Evolutionary conservation across 1,284 basidiomycete genomes (phyloP).

Genomic region (Ustilago bromivora): DNA sequence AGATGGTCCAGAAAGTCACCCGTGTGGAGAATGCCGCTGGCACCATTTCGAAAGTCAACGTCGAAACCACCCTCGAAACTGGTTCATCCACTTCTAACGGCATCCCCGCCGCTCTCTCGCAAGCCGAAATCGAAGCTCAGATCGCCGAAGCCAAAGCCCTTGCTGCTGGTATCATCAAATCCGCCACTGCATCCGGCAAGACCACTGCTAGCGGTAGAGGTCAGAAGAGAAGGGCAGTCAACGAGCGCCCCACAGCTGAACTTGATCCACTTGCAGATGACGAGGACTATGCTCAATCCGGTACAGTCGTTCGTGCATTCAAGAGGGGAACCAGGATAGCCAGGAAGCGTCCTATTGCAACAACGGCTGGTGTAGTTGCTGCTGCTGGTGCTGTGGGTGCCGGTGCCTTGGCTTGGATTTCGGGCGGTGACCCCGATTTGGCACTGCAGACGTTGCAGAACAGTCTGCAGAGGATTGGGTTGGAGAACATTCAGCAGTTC

Average conservation of each 20-base stretch:
- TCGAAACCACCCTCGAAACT: slow-evolving; percentile 47
- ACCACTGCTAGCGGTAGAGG: slow-evolving; percentile 16
- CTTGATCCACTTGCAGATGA: slow-evolving; percentile 51
- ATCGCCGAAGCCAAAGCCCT: slow-evolving; percentile 61
- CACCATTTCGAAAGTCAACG: slow-evolving; percentile 41
- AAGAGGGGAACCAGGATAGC: slow-evolving; percentile 50
- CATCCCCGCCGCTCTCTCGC: slow-evolving; percentile 43
- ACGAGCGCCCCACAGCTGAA: slow-evolving; percentile 55
- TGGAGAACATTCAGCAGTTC: slow-evolving; percentile 39
- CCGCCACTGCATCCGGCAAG: slow-evolving; percentile 24
- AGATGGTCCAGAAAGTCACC: slow-evolving; percentile 43
- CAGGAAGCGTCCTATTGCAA: slow-evolving; percentile 57
- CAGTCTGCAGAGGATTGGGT: slow-evolving; percentile 57
- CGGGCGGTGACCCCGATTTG: slow-evolving; percentile 57
- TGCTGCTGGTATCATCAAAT: slow-evolving; percentile 57
- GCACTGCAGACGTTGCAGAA: slow-evolving; percentile 58
- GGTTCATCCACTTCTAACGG: slow-evolving; percentile 21
- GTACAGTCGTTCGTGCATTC: slow-evolving; percentile 50
- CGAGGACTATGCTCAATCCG: slow-evolving; percentile 49
- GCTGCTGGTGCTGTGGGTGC: slow-evolving; percentile 64
- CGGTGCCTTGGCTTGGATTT: slow-evolving; percentile 63
- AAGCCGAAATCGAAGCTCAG: slow-evolving; percentile 64
- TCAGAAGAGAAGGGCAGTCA: slow-evolving; percentile 61
- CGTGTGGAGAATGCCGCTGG: slow-evolving; percentile 43
- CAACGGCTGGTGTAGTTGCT: slow-evolving; percentile 60